Base-by-base conservation (phyloP, 139 green algal genomes). In the Chlorella sp. region DNA sequence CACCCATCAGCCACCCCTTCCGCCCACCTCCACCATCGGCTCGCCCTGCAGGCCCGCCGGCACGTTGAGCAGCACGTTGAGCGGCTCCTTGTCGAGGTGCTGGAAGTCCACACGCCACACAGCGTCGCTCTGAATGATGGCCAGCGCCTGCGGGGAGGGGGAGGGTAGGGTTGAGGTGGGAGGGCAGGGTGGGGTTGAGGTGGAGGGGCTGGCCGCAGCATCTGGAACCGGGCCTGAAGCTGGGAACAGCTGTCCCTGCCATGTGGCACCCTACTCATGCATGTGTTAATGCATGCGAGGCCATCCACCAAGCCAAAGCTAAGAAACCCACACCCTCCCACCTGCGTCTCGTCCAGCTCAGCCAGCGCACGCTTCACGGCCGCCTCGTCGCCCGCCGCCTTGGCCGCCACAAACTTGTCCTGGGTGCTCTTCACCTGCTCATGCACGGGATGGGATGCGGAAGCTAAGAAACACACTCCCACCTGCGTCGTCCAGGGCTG, bases 321-420 rank as follows among this genome's bases (percentile, higher is more conserved):
- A n/a, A 60, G 14, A 16, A 20, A 60, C 14, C 13, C 22, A 60
- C 51, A 8, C 46, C 46, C 8, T 0, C 70, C 70, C 70, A 77
- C 76, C 79, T 94, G 87, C n/a, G 87, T 92, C 76, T 92, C 85
- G 74, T 92, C 86, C 26, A 94, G n/a, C 51, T 82, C 48, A 17
- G 56, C 72, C 62, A 83, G 78, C 32, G 62, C 78, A 13, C 32
- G n/a, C 62, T 73, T 46, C 70, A 81, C 74, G 62, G 32, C 82
- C 14, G 81, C 68, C 43, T 68, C 70, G 54, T 88, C 74, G 28
- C 67, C 46, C 28, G 28, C 22, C 41, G 76, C 34, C 58, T 84
- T 79, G 32, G 89, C 89, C 6, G 60, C 38, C 30, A 51, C 74
- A 78, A 91, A 93, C 16, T 65, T 69, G 34, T 90, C 87, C 79